Conservation (phyloP, 306 rosid species). For the Astragalus glycyphyllos region DNA sequence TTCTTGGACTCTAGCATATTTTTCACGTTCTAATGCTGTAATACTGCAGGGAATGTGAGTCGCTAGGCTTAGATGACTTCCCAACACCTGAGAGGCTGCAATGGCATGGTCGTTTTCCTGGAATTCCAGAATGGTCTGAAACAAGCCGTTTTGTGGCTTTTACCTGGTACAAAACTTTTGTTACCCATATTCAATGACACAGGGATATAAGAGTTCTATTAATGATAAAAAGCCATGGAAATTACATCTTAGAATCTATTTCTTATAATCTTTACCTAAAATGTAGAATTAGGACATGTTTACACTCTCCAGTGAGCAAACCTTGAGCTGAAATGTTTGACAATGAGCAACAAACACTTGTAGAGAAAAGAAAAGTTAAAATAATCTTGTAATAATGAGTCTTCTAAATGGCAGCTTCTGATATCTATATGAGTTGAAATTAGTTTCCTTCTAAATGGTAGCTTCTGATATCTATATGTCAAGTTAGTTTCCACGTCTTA, state of each 20-base stretch:
- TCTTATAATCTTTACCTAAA: slow-evolving; percentile 13
- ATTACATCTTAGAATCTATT: slow-evolving; percentile 23
- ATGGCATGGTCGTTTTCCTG: slow-evolving; percentile 95
- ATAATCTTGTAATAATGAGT: not conserved
- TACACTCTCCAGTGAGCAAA: slow-evolving; percentile 10
- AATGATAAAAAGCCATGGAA: slow-evolving; percentile 4
- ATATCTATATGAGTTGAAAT: not conserved
- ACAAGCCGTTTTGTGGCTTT: slow-evolving; percentile 92
- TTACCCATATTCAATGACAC: slow-evolving; percentile 27
- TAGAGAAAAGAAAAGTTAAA: slow-evolving; percentile 12
- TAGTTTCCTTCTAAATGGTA: too few relatives aligned
- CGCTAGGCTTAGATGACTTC: slow-evolving; percentile 80
- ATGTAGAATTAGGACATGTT: slow-evolving; percentile 15
- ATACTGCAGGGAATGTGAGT: slow-evolving; percentile 85
- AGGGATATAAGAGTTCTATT: slow-evolving; percentile 11
- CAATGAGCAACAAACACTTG: not conserved
- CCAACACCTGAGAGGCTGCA: slow-evolving; percentile 90
- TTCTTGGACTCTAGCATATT: slow-evolving; percentile 19
- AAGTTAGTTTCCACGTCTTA: not conserved
- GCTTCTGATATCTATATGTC: too few relatives aligned
- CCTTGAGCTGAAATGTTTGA: not conserved
- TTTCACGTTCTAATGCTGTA: slow-evolving; percentile 30
- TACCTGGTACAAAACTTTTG: slow-evolving; percentile 63
- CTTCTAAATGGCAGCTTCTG: not conserved
- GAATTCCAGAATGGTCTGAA: slow-evolving; percentile 84